Evolutionary conservation across 768 basidiomycete species (phyloP), one percentile per base, ranked within the genome.

Genomic region (Leccinum subtestaceum): DNA sequence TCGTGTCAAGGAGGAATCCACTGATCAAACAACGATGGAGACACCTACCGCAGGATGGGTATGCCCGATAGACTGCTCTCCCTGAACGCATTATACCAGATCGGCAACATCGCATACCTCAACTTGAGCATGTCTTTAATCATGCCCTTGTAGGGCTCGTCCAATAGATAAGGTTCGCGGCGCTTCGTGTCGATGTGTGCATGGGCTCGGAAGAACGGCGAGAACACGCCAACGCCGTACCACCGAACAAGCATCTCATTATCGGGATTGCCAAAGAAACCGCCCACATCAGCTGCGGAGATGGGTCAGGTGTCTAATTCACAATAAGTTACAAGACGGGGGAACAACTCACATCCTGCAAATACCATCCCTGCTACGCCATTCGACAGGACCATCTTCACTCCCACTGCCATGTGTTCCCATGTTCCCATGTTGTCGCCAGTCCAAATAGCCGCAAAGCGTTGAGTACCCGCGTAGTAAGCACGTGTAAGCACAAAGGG

Each of bases 81-180:
- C 46, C 86, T 82, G 85, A 98, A 98, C 2, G 92, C 92, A n/a
- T 92, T 98, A 72, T 99, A 99, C 95, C 96, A 98, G 15, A 95
- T 80, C 0, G 94, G 93, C 27, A 99, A 76, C 76, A 98, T 81
- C 40, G 82, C 79, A 74, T 99, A 98, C 48, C 97, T 78, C 57
- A 98, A 76, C 25, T 88, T 83, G 51, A 99, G 76, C 53, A 87
- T 81, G 62, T 92, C 86, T 38, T 88, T 84, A 47, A 98, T 74
- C 52, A 93, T 88, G 36, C 84, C 79, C 77, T 91, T 92, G 78
- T 91, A 89, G 3, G 95, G 95, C 65, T 97, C 88, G 11, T 93
- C 92, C 52, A 90, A 82, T 0, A 98, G 80, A 80, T 88, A 99
- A 1, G 96, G 96, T 74, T 99, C 97, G 43, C 97, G 88, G 46